phyloP scores from a whole-genome alignment of 2,329 filamentous ascomycete genomes.

The Claviceps africana region DNA sequence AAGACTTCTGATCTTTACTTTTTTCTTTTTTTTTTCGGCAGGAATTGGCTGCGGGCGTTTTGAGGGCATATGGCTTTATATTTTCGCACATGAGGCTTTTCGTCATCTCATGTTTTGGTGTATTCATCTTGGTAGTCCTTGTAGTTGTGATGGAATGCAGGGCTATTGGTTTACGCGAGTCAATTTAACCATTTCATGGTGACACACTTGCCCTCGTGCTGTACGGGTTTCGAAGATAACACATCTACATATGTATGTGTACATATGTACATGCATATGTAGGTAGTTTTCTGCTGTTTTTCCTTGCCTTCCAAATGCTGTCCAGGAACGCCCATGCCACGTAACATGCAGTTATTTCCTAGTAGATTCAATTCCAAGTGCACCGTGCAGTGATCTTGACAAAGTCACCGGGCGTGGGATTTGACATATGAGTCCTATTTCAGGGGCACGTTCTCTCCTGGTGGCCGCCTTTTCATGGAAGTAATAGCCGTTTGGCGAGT shows the following conservation, averaged over 20 bases:
- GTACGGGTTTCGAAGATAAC: neutral
- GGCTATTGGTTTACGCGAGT: neutral
- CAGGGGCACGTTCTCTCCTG: no score
- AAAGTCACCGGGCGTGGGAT: no score
- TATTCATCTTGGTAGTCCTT: slow-evolving; percentile 9
- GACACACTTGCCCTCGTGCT: neutral
- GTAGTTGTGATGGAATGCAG: neutral
- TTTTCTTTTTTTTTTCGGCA: slow-evolving; percentile 10
- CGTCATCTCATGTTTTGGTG: slow-evolving; percentile 7
- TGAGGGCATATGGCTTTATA: slow-evolving; percentile 20
- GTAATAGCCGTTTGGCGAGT: no score
- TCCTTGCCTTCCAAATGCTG: no score
- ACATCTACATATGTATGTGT: no score
- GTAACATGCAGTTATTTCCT: neutral
- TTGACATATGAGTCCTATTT: no score
- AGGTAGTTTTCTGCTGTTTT: no score
- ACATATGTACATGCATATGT: no score
- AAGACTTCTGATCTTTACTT: neutral
- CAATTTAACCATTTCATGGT: neutral
- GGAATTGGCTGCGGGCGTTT: slow-evolving; percentile 21
- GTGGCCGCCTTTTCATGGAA: no score
- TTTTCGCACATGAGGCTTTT: slow-evolving; percentile 6
- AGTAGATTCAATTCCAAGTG: no score
- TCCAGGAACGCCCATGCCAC: no score
- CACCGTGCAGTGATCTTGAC: no score